Evolutionary conservation across 2,329 filamentous ascomycete genomes (phyloP), one percentile per base, ranked within the genome.

Genomic region (Exophiala spinifera): DNA sequence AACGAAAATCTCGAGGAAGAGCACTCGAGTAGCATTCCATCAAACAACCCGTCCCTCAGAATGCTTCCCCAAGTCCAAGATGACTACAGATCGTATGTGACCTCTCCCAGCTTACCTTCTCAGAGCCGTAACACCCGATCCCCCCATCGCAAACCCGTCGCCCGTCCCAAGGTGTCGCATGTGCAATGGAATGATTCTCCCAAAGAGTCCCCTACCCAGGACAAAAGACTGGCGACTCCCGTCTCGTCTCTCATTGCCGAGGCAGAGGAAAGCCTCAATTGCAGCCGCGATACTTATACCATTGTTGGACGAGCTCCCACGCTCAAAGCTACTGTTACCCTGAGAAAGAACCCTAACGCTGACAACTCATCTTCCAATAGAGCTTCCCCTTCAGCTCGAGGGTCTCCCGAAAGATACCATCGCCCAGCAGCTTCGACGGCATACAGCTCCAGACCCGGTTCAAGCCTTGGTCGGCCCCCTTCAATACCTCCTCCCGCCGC

Each of bases 41-140:
- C 66, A 11, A 69, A 71, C 63, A 67, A 68, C 20, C 65, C 71
- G 7, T 74, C 75, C 0, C 73, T 77, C 72, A 70, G 75, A 34
- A 62, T 78, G 55, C 62, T 78, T 23, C 74, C 74, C 4, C 70
- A 70, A 8, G 69, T 64, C 28, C 68, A 71, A 25, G 61, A 70
- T 14, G 70, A 74, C 23, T 65, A 66, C 28, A 69, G 65, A 67
- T 64, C 69, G 73, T 75, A 74, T 64, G 73, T 74, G 58, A 55
- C 49, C 46, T 49, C 59, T 59, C 49, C 44, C 48, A 45, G 34
- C 52, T 37, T 48, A 58, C 47, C 49, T 46, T 62, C 57, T 14
- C 60, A 40, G 33, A 34, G 42, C 51, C 33, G 51, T 36, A 49
- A 40, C 23, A 48, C 49, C 17, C 28, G 43, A 20, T 60, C 55